Conservation (phyloP, 1,284 basidiomycete genomes). For the Vanrija pseudolonga region DNA sequence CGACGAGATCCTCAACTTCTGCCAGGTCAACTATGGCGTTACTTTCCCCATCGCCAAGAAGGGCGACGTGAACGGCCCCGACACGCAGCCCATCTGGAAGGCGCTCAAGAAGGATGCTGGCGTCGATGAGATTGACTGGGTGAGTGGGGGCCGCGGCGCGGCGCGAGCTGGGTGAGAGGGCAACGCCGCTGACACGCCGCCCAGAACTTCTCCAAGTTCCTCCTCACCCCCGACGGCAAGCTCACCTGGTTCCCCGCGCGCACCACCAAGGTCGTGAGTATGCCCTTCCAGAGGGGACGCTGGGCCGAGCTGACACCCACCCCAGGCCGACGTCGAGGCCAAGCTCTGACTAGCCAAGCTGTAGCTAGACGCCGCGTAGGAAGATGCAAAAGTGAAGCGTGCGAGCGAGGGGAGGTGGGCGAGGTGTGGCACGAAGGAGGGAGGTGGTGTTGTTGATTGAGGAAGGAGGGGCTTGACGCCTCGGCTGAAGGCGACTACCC, state of each 20-base stretch:
- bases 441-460: neutral
- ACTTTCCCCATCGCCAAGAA: conserved; percentile 80
- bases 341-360: conserved; percentile 11
- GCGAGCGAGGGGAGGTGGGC: neutral
- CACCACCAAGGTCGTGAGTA: conserved; percentile 49
- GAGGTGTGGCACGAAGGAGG: too few species aligned
- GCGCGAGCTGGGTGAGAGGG: too few species aligned
- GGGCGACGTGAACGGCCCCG: conserved; percentile 53
- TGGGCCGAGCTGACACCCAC: conserved; percentile 1
- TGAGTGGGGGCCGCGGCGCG: conserved; percentile 11
- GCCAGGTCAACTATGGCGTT: conserved; percentile 69
- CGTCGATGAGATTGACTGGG: conserved; percentile 49
- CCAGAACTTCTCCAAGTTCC: conserved; percentile 53
- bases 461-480: too few species aligned
- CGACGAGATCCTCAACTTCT: conserved; percentile 57
- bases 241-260: conserved; percentile 53
- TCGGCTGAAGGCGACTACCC: too few species aligned
- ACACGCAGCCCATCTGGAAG: conserved; percentile 53
- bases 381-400: too few species aligned
- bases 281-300: neutral
- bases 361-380: neutral
- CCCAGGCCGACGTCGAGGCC: conserved; percentile 35
- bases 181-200: conserved; percentile 20
- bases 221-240: conserved; percentile 51
- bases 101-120: conserved; percentile 49